Evolutionary conservation across 768 basidiomycete genomes (phyloP).

Genomic region (Podaxis mareebaensis): DNA sequence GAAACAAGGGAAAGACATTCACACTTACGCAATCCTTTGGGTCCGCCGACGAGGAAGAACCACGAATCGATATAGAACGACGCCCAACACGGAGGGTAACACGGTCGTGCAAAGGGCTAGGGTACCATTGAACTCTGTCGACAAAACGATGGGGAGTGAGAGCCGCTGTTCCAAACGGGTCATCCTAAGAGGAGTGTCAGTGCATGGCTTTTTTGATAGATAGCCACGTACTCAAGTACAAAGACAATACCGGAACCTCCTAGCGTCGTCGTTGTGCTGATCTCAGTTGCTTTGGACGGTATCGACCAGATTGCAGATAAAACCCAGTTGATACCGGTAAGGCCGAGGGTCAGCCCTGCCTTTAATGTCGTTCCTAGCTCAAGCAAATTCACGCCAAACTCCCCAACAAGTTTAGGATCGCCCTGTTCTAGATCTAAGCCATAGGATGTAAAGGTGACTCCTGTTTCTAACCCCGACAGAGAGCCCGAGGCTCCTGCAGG

Average conservation of each 20-base stretch:
- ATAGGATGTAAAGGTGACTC: conserved; percentile 40
- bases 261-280: conserved; percentile 35
- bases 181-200: conserved; percentile 38
- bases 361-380: conserved; percentile 59
- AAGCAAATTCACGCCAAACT: conserved; percentile 51
- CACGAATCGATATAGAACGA: conserved; percentile 57
- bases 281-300: conserved; percentile 11
- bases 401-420: conserved; percentile 46
- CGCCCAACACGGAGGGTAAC: conserved; percentile 54
- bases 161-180: conserved; percentile 59
- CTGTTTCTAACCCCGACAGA: conserved; percentile 23
- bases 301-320: conserved; percentile 14
- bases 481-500: conserved; percentile 17
- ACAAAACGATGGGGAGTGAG: conserved; percentile 57
- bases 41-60: conserved; percentile 55
- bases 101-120: conserved; percentile 53
- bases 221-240: conserved; percentile 53
- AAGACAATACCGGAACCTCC: conserved; percentile 50
- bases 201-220: conserved; percentile 8
- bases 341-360: conserved; percentile 47
- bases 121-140: conserved; percentile 44
- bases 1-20: background rate
- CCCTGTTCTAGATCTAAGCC: conserved; percentile 12
- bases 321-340: conserved; percentile 36
- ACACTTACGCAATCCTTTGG: conserved; percentile 52